Evolutionary conservation across 163 green algal species (phyloP).

Genomic region (Scenedesmus sp.): DNA sequence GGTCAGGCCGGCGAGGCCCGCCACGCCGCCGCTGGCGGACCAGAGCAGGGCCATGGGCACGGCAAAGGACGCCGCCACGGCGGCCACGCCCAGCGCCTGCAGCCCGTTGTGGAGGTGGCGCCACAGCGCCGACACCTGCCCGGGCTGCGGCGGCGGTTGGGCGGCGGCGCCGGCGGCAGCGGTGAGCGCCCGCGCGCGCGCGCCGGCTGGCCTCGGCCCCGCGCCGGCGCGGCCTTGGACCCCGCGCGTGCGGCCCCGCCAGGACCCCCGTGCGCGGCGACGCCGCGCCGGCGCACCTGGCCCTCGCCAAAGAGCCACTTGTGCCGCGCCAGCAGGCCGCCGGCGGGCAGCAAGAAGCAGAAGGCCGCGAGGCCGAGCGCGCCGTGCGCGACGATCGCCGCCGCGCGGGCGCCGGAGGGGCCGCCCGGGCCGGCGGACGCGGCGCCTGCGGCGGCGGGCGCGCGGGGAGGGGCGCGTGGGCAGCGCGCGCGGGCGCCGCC

Average conservation of each 20-base stretch:
- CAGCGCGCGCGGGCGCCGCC: too few species aligned
- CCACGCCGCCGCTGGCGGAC: background rate
- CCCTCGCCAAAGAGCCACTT: slow-evolving; percentile 43
- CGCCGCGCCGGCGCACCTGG: too few species aligned
- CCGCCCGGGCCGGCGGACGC: too few species aligned
- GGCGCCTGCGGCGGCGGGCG: too few species aligned
- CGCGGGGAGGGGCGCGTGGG: too few species aligned
- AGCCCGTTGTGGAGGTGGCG: slow-evolving; percentile 13
- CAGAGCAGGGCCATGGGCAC: slow-evolving; percentile 20
- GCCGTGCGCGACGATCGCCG: slow-evolving; percentile 7
- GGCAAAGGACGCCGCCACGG: background rate
- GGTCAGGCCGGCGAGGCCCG: background rate
- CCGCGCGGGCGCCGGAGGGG: too few species aligned
- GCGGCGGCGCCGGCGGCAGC: background rate
- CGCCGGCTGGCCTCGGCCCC: too few species aligned
- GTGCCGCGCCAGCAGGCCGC: slow-evolving; percentile 18
- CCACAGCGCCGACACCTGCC: background rate
- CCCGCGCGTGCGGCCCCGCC: too few species aligned
- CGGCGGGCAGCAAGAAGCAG: slow-evolving; percentile 20
- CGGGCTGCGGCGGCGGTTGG: background rate
- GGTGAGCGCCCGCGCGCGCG: too few species aligned
- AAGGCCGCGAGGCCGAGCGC: slow-evolving; percentile 25
- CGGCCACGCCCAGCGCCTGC: background rate
- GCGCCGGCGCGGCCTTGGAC: too few species aligned
- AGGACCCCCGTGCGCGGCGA: too few species aligned